Evolutionary conservation across 202 grass and related monocot genomes (phyloP), one percentile per base, ranked within the genome.

Genomic region (Zizania palustris): DNA sequence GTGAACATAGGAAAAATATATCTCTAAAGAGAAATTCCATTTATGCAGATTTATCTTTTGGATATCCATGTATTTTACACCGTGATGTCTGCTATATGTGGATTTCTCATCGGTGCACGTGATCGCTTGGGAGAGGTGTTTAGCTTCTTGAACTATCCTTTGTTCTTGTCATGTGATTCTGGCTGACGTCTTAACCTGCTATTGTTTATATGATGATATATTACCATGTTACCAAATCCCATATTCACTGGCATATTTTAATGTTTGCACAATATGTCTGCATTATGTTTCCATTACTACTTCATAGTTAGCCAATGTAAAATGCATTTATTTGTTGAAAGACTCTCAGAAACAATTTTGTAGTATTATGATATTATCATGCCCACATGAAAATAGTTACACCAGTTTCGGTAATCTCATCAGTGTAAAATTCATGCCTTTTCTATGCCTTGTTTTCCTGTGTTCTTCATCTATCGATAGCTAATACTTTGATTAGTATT

Each of bases 121-220:
- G 88, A 93, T 76, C 93, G 93, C 39, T 57, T 97, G 75, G 93
- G 93, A 76, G 93, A 97, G 93, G 93, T 97, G 93, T 97, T 91
- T 78, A 73, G 72, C 74, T 72, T 41, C 40, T 72, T 67, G 35
- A 82, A 67, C 65, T 75, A 13, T 14, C 7, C 62, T 82, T 81
- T 81, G 56, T 45, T 85, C 61, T 34, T 46, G 0, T 73, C 22
- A 49, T 72, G 55, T 9, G 0, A 37, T 73, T 55, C 60, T 65
- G 9, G 1, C 0, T 28, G 7, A 69, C 74, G n/a, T 67, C 16
- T 73, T 56, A 44, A 44, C 13, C 40, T 44, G 5, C 69, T 71
- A 7, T 39, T 81, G 43, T 71, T 62, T 63, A 43, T 60, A 50
- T 1, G 22, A 56, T 22, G 12, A 61, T 11, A 51, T 67, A 58